Percentiles rank a stretch among this genome's conserved stretches.
Evolutionary conservation across 768 basidiomycete species (phyloP).

Genomic region (Lentinula raphanica): DNA sequence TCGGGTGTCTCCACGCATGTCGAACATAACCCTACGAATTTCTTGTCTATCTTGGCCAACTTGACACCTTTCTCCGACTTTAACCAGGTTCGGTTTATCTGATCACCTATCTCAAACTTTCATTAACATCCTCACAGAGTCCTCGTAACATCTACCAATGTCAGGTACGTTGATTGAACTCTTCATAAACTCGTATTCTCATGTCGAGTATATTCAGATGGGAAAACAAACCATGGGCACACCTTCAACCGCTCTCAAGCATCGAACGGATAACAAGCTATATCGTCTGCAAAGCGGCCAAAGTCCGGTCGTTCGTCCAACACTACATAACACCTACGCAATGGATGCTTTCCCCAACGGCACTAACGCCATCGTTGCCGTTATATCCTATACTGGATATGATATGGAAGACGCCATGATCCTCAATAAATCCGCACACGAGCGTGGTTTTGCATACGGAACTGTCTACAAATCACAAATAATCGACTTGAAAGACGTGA

Average conservation of each 20-base stretch:
- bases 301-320: conserved; percentile 90
- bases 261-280: conserved; percentile 97
- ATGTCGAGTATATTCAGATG: conserved; percentile 62
- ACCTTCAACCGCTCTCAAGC: conserved; percentile 84
- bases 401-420: conserved; percentile 99
- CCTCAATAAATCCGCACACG: conserved; percentile 96
- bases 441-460: conserved; percentile 95
- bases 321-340: conserved; percentile 87
- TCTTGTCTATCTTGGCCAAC: conserved; percentile 94
- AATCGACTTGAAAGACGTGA: conserved; percentile 80
- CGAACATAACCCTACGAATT: conserved; percentile 91
- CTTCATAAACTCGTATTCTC: not conserved
- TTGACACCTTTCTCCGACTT: conserved; percentile 99
- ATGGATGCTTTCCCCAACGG: conserved; percentile 99
- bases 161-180: conserved; percentile 45
- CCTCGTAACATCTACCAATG: conserved; percentile 93
- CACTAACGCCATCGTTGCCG: conserved; percentile 97
- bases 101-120: conserved; percentile 16
- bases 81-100: conserved; percentile 69
- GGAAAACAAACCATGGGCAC: conserved; percentile 99
- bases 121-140: conserved; percentile 40
- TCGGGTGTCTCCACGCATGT: conserved; percentile 79
- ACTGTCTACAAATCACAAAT: conserved; percentile 94
- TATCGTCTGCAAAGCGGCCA: conserved; percentile 95
- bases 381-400: conserved; percentile 99